phyloP scores from a whole-genome alignment of 208 protist genomes.

The Trypanosoma brucei region DNA sequence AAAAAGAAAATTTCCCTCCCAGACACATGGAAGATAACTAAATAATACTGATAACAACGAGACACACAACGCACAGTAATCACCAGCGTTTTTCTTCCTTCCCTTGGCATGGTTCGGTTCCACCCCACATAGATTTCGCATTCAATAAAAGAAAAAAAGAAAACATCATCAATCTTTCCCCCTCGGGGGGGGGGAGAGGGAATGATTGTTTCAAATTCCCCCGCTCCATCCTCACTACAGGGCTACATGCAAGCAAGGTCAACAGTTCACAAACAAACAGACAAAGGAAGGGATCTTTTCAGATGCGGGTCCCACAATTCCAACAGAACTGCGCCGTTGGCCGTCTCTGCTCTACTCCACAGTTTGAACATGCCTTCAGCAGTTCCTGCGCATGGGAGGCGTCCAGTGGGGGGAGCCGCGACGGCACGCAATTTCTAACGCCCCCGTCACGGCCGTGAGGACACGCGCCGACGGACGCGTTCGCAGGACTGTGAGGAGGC shows the following conservation, averaged over 20 bases:
- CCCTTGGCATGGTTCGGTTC: too few relatives aligned
- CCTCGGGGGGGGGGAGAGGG: too few relatives aligned
- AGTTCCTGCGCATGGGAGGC: background rate
- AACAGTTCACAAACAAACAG: background rate
- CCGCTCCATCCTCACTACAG: background rate
- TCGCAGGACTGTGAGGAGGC: background rate
- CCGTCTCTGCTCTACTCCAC: conserved; percentile 5
- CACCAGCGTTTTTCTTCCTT: too few relatives aligned
- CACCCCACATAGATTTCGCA: too few relatives aligned
- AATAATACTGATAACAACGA: too few relatives aligned
- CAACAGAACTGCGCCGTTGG: conserved; percentile 14
- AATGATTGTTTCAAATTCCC: too few relatives aligned
- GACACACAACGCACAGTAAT: too few relatives aligned
- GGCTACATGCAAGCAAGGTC: background rate
- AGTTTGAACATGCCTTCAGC: conserved; percentile 1
- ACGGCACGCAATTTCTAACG: background rate
- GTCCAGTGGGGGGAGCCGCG: conserved; percentile 2
- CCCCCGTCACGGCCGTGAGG: background rate
- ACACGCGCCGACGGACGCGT: background rate
- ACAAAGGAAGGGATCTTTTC: background rate
- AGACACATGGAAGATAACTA: too few relatives aligned
- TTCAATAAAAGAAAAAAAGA: too few relatives aligned
- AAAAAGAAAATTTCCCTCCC: too few relatives aligned
- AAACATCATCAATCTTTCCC: too few relatives aligned
- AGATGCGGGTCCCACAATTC: conserved; percentile 12